Evolutionary conservation across 2,329 filamentous ascomycete species (phyloP), one percentile per base, ranked within the genome.

Genomic region (Colletotrichum karsti): DNA sequence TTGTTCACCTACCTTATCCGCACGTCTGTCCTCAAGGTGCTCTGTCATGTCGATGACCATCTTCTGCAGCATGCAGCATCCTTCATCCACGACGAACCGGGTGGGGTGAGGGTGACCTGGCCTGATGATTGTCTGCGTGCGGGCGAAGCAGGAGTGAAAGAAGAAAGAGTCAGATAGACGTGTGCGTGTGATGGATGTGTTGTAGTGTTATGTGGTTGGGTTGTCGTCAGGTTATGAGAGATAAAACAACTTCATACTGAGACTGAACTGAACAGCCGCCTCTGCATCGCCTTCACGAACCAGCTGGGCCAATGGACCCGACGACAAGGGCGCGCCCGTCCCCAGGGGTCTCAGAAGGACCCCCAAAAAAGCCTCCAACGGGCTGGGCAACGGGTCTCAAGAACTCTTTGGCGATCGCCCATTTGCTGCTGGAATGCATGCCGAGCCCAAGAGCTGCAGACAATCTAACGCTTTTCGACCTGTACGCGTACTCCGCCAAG

Each of bases 401-500:
- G 64, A n/a, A 33, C 35, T 42, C 8, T 35, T 54, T 13, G 20
- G 50, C 44, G 61, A 35, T 20, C 42, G 61, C 42, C 54, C 13
- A 64, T 64, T 64, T 64, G 61, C 44, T 51, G 44, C 15, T 28
- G 39, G 37, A 67, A n/a, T 22, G 53, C 44, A 55, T 58, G 64
- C 64, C 60, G 56, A 67, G 60, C 65, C 59, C 51, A 54, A 51
- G 56, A 67, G 62, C 53, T 69, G 69, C 67, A 69, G 67, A 42
- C 18, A 63, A 67, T 48, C 67, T 70, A 69, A 70, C 69, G 57
- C 61, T 69, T 70, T 69, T 55, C 48, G 69, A 67, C 24, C 61
- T 70, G 69, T 51, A 69, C 69, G 67, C 69, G 69, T 70, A 70
- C 10, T 41, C 37, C 53, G 68, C 68, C 68, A 70, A 70, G 68